Conservation (phyloP, 495 filamentous ascomycete genomes). For the Hypoxylon crocopeplum region DNA sequence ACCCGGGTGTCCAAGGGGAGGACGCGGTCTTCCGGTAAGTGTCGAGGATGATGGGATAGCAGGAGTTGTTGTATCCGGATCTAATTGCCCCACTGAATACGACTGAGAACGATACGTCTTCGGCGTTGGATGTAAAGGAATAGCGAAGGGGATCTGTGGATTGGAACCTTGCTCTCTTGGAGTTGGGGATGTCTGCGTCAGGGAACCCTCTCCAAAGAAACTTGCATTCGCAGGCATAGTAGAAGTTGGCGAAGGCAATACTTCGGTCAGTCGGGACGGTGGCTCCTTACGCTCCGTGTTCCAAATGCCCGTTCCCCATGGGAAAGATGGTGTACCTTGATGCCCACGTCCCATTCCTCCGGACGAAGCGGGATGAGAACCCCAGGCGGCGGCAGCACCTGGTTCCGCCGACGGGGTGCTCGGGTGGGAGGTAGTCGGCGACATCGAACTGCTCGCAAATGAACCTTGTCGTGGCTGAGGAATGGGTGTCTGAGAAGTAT, state of each 20-base stretch:
- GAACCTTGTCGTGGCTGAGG: constrained; percentile 62
- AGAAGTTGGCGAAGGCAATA: constrained; percentile 79
- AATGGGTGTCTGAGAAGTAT: constrained; percentile 54
- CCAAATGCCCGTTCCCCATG: constrained; percentile 82
- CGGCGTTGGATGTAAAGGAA: constrained; percentile 87
- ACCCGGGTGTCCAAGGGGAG: constrained; percentile 61
- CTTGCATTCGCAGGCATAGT: constrained; percentile 57
- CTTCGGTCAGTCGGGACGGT: constrained; percentile 73
- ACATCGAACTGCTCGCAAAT: constrained; percentile 70
- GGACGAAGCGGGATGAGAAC: constrained; percentile 56
- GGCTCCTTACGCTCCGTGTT: constrained; percentile 79
- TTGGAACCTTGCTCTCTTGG: constrained; percentile 53
- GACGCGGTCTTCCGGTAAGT: constrained; percentile 61
- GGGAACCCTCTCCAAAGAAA: constrained; percentile 52
- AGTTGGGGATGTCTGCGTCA: constrained; percentile 51
- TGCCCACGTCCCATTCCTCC: constrained; percentile 64
- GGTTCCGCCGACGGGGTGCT: constrained; percentile 74
- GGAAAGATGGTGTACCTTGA: constrained; percentile 62
- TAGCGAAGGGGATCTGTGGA: constrained; percentile 84
- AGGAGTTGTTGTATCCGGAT: constrained; percentile 67
- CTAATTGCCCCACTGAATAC: constrained; percentile 92
- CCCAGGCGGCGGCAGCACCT: constrained; percentile 64
- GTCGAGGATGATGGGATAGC: constrained; percentile 49
- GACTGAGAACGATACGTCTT: constrained; percentile 96
- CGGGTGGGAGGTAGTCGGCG: constrained; percentile 77